A percentile compares a stretch with the other conserved stretches of the same genome.
These are phyloP conservation scores for Rubia tinctorum DNA, from an alignment of 305 asterid genomes.

Conservation along the genomic window DNA sequence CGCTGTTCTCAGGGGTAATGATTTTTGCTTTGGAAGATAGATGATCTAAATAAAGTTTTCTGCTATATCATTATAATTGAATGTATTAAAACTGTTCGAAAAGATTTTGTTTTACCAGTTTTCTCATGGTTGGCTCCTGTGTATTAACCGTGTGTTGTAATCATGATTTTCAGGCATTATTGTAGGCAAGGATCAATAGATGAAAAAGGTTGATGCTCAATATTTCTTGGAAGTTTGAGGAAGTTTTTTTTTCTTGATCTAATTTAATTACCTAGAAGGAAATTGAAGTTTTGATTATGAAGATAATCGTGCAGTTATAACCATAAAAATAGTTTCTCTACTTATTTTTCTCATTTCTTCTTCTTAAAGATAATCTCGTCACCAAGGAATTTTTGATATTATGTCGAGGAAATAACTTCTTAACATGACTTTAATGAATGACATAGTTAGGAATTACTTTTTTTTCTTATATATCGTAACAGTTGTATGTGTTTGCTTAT, in stretches of 20 bases:
- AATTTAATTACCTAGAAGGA: not conserved
- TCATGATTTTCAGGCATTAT: constrained; percentile 71
- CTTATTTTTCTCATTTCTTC: not conserved
- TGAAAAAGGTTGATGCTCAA: constrained; percentile 48
- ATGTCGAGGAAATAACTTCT: not conserved
- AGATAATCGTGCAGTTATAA: not conserved
- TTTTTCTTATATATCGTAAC: not conserved
- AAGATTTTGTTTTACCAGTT: not conserved
- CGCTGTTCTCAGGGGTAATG: constrained; percentile 73
- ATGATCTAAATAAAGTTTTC: not conserved
- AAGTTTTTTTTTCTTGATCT: constrained; percentile 4
- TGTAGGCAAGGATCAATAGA: constrained; percentile 86
- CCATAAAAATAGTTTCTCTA: not conserved
- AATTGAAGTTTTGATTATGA: not conserved
- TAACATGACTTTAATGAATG: not conserved
- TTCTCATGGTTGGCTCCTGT: constrained; percentile 6
- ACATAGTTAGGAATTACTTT: not conserved
- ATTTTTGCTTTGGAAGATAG: constrained; percentile 13
- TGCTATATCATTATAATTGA: not conserved
- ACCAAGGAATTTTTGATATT: not conserved
- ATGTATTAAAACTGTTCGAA: not conserved
- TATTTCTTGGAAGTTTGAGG: constrained; percentile 6
- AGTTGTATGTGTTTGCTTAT: constrained; percentile 8
- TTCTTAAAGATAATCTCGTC: not conserved
- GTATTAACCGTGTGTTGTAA: constrained; percentile 23